Conservation (phyloP, 139 green algal species). For the Tetradesmus obliquus region DNA sequence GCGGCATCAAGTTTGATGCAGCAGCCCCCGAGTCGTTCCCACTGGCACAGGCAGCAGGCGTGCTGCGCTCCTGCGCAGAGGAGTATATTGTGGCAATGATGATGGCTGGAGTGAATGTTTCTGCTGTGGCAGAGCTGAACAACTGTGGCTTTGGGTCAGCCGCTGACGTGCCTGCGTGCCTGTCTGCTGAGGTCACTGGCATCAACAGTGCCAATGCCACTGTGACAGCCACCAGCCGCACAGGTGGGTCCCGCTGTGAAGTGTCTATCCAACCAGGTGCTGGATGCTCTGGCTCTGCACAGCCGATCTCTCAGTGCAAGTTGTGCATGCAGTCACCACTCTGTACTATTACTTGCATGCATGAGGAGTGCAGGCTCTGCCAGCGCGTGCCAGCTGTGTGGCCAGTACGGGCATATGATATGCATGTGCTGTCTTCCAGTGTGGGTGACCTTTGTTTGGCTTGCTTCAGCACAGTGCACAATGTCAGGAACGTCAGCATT, state of each 20-base stretch:
- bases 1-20: background rate
- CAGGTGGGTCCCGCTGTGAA: background rate
- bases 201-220: background rate
- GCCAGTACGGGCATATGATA: too few relatives aligned
- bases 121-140: background rate
- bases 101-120: conserved; percentile 11
- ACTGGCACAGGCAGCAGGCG: conserved; percentile 17
- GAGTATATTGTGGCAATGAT: conserved; percentile 21
- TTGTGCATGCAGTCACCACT: too few relatives aligned
- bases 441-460: too few relatives aligned
- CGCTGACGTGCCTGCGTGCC: conserved; percentile 7
- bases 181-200: background rate
- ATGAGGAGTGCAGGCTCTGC: too few relatives aligned
- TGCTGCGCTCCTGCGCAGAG: conserved; percentile 21
- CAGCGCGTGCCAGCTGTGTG: too few relatives aligned
- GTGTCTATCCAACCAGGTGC: background rate
- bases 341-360: too few relatives aligned
- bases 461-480: too few relatives aligned
- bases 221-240: conserved; percentile 7
- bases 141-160: background rate
- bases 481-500: too few relatives aligned
- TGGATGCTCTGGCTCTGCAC: too few relatives aligned
- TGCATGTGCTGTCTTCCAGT: too few relatives aligned
- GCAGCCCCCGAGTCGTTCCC: conserved; percentile 10
- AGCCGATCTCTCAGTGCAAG: too few relatives aligned